Base-by-base conservation (phyloP, 495 filamentous ascomycete species). In the Xylaria curta region DNA sequence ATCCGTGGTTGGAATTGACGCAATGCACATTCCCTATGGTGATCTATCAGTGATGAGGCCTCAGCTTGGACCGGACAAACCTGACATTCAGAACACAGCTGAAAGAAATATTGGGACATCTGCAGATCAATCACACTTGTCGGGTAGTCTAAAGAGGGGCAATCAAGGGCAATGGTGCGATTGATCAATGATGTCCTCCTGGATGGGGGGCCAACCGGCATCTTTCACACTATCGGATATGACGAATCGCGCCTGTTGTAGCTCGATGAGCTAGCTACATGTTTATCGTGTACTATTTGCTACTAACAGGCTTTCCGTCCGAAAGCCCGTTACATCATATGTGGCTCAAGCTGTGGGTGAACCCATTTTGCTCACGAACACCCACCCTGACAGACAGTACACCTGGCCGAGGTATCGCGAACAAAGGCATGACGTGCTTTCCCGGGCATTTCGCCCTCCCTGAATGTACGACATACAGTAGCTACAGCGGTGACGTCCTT, bases 401-500 rank as follows among this genome's bases (percentile, higher is more conserved):
- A 21, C 28, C 3, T 21, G 33, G 36, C 47, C 5, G 17, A 67
- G 49, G 65, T 67, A 67, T 49, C 28, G 31, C 36, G 13, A 54
- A 67, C 49, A 54, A 67, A 36, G 66, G 40, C 8, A 60, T 68
- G 66, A 38, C 66, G 66, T 59, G 51, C 51, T 17, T 68, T 68
- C 13, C n/a, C 2, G 66, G 66, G 38, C 28, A 7, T 21, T 12
- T 68, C 65, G 66, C 53, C 21, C 33, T 58, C 53, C 36, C 53
- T 51, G 66, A 40, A 68, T 59, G 66, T 53, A 33, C 59, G 38
- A 46, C 36, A 59, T 54, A 21, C 47, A 21, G 53, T 40, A 68
- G 66, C 66, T 46, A 31, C 13, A 40, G 53, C 24, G 42, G 74
- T 76, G 74, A 76, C 71, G 74, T 73, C 58, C 40, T 36, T 31